Evolutionary conservation across 129 eudicot species (phyloP), one percentile per base, ranked within the genome.

Genomic region (Flaveria linearis): DNA sequence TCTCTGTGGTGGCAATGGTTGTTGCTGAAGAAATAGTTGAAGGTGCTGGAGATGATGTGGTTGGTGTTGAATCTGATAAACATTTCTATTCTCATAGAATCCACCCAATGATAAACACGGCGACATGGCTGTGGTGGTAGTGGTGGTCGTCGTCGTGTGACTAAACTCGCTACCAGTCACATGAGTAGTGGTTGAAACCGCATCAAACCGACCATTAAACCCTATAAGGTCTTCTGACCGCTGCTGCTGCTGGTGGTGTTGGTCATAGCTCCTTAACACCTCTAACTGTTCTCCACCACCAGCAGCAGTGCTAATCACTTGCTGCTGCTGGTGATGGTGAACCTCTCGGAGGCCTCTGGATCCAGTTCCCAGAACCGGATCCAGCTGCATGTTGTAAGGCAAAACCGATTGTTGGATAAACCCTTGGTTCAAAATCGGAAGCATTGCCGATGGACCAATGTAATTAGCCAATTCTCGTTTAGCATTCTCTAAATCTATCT

Each of bases 371-470:
- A 85, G 12, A 86, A 79, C 80, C 1, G 89, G 80, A 68, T 84
- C 76, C 0, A 90, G 78, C 57, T 84, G 90, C 86, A 84, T 84
- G 71, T 81, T 89, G 52, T 87, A 92, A 18, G 84, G 87, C 70
- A 88, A 14, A 42, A 69, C 84, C 1, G 80, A 47, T 2, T 72
- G 87, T 45, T 71, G 81, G 39, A 87, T 55, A 7, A 85, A 69
- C 20, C 91, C 89, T 4, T 87, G 91, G 55, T 86, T 88, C 13
- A 88, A 55, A 50, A 87, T 78, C 11, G 97, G 91, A 51, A 87
- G 52, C 84, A 87, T 67, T 0, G 96, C 96, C 1, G 96, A 80
- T 2, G 97, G 96, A 0, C 96, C 91, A 18, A 87, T 87, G 42
- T 89, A 92, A 16, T 61, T 71, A 4, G 97, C 82, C 61, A 92